phyloP scores from a whole-genome alignment of 139 green algal genomes.

The Coelastrella sp. region DNA sequence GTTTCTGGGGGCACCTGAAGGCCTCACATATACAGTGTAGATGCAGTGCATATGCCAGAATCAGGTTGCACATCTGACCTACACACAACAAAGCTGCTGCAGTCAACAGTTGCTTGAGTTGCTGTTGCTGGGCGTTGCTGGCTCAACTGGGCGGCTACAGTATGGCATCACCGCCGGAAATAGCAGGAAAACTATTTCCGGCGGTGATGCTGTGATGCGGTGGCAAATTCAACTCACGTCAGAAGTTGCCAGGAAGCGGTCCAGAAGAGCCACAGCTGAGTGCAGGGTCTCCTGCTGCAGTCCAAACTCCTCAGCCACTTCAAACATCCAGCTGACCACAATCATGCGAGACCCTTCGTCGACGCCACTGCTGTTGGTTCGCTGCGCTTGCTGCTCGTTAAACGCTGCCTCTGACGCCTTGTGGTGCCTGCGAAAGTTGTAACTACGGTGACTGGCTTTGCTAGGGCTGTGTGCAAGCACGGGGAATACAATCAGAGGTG shows the following conservation, averaged over 20 bases:
- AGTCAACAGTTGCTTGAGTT: no score
- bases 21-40: no score
- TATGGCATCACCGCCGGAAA: no score
- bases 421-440: constrained; percentile 35
- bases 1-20: no score
- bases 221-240: not conserved
- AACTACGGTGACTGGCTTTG: not conserved
- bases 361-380: not conserved
- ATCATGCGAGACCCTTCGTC: constrained; percentile 58
- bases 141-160: no score
- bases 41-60: no score
- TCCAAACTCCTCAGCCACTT: constrained; percentile 65
- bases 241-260: constrained; percentile 66
- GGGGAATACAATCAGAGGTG: not conserved
- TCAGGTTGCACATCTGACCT: no score
- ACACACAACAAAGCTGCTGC: no score
- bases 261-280: constrained; percentile 57
- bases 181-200: no score
- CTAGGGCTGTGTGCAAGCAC: not conserved
- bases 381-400: not conserved
- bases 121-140: no score
- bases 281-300: constrained; percentile 72
- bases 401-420: not conserved
- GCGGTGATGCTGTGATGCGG: not conserved
- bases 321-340: constrained; percentile 67